These are phyloP conservation scores for Lactarius vividus DNA, from an alignment of 768 basidiomycete species.

Conservation along the genomic window DNA sequence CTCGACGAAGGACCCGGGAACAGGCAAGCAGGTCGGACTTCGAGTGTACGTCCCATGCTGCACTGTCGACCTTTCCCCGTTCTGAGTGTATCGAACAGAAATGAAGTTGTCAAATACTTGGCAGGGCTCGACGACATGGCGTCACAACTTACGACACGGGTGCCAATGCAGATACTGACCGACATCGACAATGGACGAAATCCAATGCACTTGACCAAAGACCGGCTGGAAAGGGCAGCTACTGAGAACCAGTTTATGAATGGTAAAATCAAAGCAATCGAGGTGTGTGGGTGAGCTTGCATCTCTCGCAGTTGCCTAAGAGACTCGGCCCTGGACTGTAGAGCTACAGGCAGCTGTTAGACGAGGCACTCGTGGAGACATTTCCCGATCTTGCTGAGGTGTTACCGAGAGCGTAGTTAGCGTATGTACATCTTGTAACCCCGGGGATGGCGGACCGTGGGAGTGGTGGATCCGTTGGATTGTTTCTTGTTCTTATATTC, in stretches of 20 bases:
- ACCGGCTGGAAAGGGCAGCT: slow-evolving; percentile 76
- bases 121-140: slow-evolving; percentile 66
- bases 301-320: not conserved
- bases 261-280: slow-evolving; percentile 77
- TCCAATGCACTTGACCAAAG: slow-evolving; percentile 78
- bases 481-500: slow-evolving; percentile 5
- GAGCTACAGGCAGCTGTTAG: slow-evolving; percentile 67
- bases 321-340: slow-evolving; percentile 32
- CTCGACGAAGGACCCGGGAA: slow-evolving; percentile 67
- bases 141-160: slow-evolving; percentile 56
- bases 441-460: not conserved
- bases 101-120: slow-evolving; percentile 71
- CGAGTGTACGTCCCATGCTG: slow-evolving; percentile 54
- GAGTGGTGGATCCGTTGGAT: slow-evolving; percentile 6
- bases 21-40: slow-evolving; percentile 71
- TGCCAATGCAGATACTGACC: slow-evolving; percentile 70
- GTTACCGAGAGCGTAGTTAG: not conserved
- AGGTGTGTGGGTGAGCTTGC: slow-evolving; percentile 44
- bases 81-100: slow-evolving; percentile 42
- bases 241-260: slow-evolving; percentile 93
- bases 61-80: not conserved
- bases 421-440: not conserved
- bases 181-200: slow-evolving; percentile 81
- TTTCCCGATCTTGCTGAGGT: slow-evolving; percentile 60
- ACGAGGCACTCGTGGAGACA: slow-evolving; percentile 67